These are phyloP conservation scores for Mycosphaerelloides madeirae DNA, from an alignment of 2,329 filamentous ascomycete genomes.

Conservation along the genomic window DNA sequence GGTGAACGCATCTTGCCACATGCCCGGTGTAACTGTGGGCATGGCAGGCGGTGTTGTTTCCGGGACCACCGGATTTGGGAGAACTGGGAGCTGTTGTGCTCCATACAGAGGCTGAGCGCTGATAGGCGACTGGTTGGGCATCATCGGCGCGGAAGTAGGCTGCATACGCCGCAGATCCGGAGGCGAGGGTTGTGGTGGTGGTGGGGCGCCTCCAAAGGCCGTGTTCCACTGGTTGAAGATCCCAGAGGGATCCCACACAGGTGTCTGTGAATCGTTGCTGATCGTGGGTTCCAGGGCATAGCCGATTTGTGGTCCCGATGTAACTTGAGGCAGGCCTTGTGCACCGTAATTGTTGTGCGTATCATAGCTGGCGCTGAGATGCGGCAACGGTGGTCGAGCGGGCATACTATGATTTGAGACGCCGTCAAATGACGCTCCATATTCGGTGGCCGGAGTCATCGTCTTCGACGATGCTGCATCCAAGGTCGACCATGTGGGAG, in stretches of 20 bases:
- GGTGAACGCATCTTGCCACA: conserved; percentile 49
- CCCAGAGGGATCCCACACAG: conserved; percentile 33
- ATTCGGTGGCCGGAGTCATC: conserved; percentile 22
- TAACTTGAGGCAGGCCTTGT: conserved; percentile 19
- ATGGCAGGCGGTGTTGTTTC: conserved; percentile 18
- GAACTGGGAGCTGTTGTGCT: conserved; percentile 19
- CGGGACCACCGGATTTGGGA: conserved; percentile 13
- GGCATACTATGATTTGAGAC: conserved; percentile 12
- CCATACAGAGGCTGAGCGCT: conserved; percentile 20
- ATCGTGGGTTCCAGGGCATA: conserved; percentile 24
- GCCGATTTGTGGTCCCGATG: conserved; percentile 20
- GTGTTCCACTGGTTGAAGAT: conserved; percentile 81
- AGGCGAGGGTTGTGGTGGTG: conserved; percentile 41
- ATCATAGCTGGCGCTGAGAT: conserved; percentile 19
- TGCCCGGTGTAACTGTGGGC: conserved; percentile 43
- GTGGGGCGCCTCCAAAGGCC: conserved; percentile 72
- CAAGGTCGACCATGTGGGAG: conserved; percentile 19
- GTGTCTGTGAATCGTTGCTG: conserved; percentile 26
- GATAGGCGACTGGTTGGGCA: conserved; percentile 31
- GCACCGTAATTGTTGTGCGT: conserved; percentile 18
- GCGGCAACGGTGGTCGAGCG: conserved; percentile 17
- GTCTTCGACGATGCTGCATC: conserved; percentile 21
- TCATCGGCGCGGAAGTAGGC: conserved; percentile 28
- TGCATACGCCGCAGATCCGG: conserved; percentile 28
- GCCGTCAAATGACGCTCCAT: conserved; percentile 20